Conservation (phyloP, 495 filamentous ascomycete species). For the Talaromyces wortmannii region DNA sequence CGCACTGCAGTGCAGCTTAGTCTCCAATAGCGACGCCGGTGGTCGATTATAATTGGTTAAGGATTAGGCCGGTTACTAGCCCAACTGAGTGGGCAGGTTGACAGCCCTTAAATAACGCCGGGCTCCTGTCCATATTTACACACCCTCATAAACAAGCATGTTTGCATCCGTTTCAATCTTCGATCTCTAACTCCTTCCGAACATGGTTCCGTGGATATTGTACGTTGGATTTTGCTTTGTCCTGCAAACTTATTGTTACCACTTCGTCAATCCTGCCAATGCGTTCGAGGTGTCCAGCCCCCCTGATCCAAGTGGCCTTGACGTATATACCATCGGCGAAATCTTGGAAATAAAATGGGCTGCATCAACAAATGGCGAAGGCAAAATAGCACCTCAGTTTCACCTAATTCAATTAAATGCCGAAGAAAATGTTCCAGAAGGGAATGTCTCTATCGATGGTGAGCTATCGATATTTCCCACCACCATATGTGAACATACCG, state of each 20-base stretch:
- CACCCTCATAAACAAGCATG: not conserved
- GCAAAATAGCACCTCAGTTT: not conserved
- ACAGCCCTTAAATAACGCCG: too few species aligned
- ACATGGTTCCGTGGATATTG: not conserved
- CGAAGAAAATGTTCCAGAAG: not conserved
- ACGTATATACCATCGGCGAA: not conserved
- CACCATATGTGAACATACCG: not conserved
- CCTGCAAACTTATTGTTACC: not conserved
- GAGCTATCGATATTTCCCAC: not conserved
- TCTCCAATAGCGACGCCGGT: too few species aligned
- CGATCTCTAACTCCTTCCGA: not conserved
- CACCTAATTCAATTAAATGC: not conserved
- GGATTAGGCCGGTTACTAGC: too few species aligned
- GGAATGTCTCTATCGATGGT: not conserved
- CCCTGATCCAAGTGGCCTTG: not conserved
- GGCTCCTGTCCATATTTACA: not conserved
- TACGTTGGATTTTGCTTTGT: not conserved
- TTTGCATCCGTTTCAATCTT: not conserved
- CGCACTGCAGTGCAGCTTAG: too few species aligned
- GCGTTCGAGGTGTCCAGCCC: not conserved
- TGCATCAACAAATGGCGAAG: not conserved
- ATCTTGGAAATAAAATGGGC: not conserved
- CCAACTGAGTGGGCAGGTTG: too few species aligned
- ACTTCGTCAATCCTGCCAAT: not conserved
- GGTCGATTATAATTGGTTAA: too few species aligned